Evolutionary conservation across 23 red algal genomes (phyloP).

Genomic region (Gracilaria caudata): DNA sequence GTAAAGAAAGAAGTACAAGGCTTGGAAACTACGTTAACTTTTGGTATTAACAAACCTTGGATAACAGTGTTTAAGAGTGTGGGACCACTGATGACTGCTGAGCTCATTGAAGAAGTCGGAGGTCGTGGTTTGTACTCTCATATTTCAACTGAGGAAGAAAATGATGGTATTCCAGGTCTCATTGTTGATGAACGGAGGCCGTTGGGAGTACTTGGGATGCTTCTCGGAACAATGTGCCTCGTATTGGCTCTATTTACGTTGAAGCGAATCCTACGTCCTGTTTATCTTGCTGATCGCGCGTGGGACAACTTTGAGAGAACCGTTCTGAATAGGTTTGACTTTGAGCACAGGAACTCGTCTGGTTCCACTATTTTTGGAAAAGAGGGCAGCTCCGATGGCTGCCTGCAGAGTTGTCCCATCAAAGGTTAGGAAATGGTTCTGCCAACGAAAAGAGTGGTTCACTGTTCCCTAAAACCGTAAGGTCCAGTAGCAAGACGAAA

Average conservation of each 20-base stretch:
- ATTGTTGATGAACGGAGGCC: background rate
- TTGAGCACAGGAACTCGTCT: background rate
- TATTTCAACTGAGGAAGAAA: background rate
- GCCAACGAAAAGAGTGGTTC: background rate
- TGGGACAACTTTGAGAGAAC: conserved; percentile 13
- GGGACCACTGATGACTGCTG: conserved; percentile 5
- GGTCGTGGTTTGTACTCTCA: conserved; percentile 20
- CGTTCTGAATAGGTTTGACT: background rate
- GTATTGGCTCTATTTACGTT: background rate
- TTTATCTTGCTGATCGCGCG: conserved; percentile 10
- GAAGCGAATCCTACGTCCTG: background rate
- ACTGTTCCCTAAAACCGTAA: background rate
- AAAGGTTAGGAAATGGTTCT: background rate
- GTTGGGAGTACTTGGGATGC: conserved; percentile 8
- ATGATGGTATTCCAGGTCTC: conserved; percentile 1
- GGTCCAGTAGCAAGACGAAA: conserved; percentile 1
- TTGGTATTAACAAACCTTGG: conserved; percentile 4
- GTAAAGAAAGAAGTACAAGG: background rate
- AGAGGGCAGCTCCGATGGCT: background rate
- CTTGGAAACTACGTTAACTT: background rate
- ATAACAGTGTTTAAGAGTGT: conserved; percentile 11
- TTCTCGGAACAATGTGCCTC: background rate
- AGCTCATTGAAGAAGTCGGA: conserved; percentile 10
- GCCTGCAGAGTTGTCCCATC: background rate
- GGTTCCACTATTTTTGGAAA: background rate